A percentile compares a stretch with the other conserved stretches of the same genome.
phyloP scores from a whole-genome alignment of 208 protist species.

The Plasmodiophora brassicae region DNA sequence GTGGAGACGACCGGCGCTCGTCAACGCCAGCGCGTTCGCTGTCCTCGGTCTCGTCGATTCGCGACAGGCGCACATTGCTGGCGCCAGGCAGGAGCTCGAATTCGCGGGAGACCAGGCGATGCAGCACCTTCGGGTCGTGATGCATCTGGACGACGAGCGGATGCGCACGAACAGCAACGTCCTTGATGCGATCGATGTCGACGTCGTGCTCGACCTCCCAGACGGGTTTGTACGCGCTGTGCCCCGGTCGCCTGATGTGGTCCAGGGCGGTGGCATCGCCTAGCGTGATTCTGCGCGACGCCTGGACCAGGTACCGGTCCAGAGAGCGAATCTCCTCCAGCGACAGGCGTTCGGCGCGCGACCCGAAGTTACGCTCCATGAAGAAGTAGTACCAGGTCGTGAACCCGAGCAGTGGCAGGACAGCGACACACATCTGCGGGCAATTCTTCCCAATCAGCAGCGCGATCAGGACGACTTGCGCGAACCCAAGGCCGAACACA shows the following conservation, averaged over 20 bases:
- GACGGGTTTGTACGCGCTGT: neutral
- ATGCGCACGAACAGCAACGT: neutral
- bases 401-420: neutral
- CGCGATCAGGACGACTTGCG: neutral
- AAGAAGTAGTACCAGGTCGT: neutral
- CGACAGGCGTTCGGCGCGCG: neutral
- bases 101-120: neutral
- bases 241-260: neutral
- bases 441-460: neutral
- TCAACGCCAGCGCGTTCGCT: too few species aligned
- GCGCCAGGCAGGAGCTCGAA: too few species aligned
- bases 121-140: neutral
- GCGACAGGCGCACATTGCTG: too few species aligned
- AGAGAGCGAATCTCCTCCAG: neutral
- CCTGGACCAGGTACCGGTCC: neutral
- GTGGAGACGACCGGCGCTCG: too few species aligned
- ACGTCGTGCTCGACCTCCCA: neutral
- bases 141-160: neutral
- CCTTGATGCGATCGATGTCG: neutral
- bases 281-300: neutral
- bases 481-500: neutral
- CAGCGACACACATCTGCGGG: neutral
- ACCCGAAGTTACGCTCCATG: neutral
- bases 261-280: neutral
- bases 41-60: too few species aligned